Evolutionary conservation across 2,329 filamentous ascomycete genomes (phyloP).

Genomic region (Aspergillus brasiliensis): DNA sequence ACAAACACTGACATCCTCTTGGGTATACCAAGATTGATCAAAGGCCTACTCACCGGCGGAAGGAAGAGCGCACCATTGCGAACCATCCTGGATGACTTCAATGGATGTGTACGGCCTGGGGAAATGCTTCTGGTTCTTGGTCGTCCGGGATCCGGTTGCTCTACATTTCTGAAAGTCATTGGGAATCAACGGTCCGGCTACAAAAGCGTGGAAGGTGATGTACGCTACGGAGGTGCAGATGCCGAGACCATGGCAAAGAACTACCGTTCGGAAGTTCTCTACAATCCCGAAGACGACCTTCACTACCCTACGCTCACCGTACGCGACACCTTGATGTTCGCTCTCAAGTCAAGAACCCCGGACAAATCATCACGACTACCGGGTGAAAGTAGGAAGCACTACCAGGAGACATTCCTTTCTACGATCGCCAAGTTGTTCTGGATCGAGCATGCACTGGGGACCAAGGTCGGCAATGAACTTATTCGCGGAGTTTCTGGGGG

Average conservation of each 20-base stretch:
- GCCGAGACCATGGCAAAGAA: conserved; percentile 54
- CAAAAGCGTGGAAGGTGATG: conserved; percentile 58
- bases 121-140: conserved; percentile 46
- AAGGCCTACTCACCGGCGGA: conserved; percentile 43
- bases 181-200: conserved; percentile 67
- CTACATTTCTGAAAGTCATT: conserved; percentile 82
- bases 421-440: conserved; percentile 73
- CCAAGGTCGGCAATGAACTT: conserved; percentile 74
- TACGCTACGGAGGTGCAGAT: conserved; percentile 59
- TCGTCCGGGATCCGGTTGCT: conserved; percentile 59
- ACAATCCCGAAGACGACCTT: conserved; percentile 76
- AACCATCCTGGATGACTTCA: conserved; percentile 67
- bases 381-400: conserved; percentile 63
- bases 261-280: conserved; percentile 59
- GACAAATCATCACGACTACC: conserved; percentile 61
- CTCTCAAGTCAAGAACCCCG: conserved; percentile 68
- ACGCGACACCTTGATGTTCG: conserved; percentile 72
- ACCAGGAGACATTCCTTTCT: conserved; percentile 63
- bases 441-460: conserved; percentile 70
- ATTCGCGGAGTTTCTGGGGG: conserved; percentile 72
- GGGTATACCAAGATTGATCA: conserved; percentile 50
- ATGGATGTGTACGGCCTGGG: conserved; percentile 47
- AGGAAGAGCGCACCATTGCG: conserved; percentile 53
- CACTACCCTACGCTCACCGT: conserved; percentile 80
- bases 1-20: conserved; percentile 60